Evolutionary conservation across 2,329 filamentous ascomycete species (phyloP).

Genomic region (Dactylellina cionopaga): DNA sequence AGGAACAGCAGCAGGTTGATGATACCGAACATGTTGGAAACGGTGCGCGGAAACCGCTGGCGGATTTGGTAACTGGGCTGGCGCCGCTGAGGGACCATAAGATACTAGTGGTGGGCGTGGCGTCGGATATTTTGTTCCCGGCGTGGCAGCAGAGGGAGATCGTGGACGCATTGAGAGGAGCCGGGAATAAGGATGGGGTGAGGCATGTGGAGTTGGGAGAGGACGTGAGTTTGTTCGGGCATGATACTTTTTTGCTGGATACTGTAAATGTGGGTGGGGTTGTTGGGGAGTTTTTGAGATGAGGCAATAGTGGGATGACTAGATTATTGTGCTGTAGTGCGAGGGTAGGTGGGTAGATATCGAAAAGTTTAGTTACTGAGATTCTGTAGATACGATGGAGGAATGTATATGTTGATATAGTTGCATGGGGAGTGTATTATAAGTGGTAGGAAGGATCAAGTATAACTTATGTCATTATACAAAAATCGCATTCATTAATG

Average conservation of each 20-base stretch:
- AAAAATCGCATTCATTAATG: no score
- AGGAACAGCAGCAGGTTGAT: conserved; percentile 73
- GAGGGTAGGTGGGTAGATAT: no score
- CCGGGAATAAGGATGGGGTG: conserved; percentile 78
- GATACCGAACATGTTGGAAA: conserved; percentile 59
- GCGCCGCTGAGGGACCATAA: conserved; percentile 77
- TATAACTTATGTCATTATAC: no score
- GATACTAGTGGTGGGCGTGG: conserved; percentile 89
- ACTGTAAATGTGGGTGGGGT: conserved; percentile 89
- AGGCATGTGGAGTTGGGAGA: conserved; percentile 91
- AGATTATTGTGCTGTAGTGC: no score
- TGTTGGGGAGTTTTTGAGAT: conserved; percentile 78
- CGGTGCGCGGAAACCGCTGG: conserved; percentile 67
- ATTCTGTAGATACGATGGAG: no score
- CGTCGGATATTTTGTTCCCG: conserved; percentile 94
- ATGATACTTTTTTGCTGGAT: conserved; percentile 95
- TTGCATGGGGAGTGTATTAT: no score
- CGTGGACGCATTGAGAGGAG: conserved; percentile 79
- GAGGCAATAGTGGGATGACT: no score
- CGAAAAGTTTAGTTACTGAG: no score
- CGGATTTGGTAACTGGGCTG: conserved; percentile 82
- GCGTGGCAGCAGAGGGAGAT: conserved; percentile 98
- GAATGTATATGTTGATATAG: no score
- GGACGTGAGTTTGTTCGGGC: conserved; percentile 92
- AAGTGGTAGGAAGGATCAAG: no score